These are phyloP conservation scores for Herpetospermum pedunculosum DNA, from an alignment of 306 rosid genomes.

Conservation along the genomic window DNA sequence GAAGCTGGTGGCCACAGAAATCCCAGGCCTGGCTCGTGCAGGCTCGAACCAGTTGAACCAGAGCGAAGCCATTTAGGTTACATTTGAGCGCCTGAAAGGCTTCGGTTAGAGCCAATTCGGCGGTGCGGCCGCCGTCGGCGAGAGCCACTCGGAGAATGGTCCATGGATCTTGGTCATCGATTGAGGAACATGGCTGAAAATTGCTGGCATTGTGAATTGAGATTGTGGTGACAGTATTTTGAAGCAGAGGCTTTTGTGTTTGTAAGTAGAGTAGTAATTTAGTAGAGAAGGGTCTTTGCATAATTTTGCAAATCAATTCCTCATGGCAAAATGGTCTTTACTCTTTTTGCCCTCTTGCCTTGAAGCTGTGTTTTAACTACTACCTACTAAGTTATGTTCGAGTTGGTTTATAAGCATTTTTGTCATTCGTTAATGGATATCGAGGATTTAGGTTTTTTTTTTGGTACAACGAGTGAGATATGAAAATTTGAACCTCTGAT, in stretches of 20 bases:
- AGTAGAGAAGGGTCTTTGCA: background rate
- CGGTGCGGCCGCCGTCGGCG: slow-evolving; percentile 14
- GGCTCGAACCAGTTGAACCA: slow-evolving; percentile 38
- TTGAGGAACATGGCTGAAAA: background rate
- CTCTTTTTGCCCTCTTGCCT: background rate
- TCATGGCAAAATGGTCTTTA: background rate
- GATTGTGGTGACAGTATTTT: background rate
- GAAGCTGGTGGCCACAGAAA: slow-evolving; percentile 34
- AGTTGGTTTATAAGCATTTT: no score
- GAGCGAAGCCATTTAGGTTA: slow-evolving; percentile 31
- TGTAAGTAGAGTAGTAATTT: background rate
- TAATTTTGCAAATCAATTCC: background rate
- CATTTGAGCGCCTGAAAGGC: slow-evolving; percentile 15
- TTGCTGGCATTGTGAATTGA: background rate
- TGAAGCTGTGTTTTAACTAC: no score
- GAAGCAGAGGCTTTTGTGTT: background rate
- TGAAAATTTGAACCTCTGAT: no score
- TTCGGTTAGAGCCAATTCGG: slow-evolving; percentile 14
- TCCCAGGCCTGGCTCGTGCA: slow-evolving; percentile 18
- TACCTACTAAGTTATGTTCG: no score
- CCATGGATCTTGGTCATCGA: background rate
- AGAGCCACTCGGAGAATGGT: slow-evolving; percentile 8
- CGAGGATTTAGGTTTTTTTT: no score
- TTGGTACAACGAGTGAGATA: no score
- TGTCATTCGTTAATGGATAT: no score